Evolutionary conservation across 768 basidiomycete species (phyloP).

Genomic region (Lactarius indigo): DNA sequence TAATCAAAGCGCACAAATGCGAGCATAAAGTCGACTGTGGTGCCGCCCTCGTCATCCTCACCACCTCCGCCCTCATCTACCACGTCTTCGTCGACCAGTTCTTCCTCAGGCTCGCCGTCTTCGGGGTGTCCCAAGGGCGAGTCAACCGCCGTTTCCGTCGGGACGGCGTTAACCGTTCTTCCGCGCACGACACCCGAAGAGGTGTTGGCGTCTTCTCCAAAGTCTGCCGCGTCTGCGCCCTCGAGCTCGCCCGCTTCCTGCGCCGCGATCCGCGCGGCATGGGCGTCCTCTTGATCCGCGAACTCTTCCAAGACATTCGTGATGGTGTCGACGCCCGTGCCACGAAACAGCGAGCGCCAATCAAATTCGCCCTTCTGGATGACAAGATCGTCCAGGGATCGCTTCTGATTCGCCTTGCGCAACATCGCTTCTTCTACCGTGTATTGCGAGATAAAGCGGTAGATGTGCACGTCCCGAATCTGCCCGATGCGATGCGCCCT

Average conservation of each 20-base stretch:
- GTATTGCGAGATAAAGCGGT: conserved; percentile 84
- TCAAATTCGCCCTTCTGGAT: conserved; percentile 95
- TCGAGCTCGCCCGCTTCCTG: conserved; percentile 67
- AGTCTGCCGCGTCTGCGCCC: conserved; percentile 79
- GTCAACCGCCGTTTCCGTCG: conserved; percentile 18
- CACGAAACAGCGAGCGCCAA: conserved; percentile 81
- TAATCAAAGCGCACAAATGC: conserved; percentile 55
- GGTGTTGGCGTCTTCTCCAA: conserved; percentile 44
- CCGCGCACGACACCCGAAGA: not conserved
- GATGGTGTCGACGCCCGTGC: conserved; percentile 44
- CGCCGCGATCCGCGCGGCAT: conserved; percentile 74
- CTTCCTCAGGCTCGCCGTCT: conserved; percentile 17
- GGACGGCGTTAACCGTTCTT: conserved; percentile 16
- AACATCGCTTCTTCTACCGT: conserved; percentile 97
- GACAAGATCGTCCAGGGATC: conserved; percentile 83
- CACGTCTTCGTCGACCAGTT: conserved; percentile 28
- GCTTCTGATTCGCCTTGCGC: conserved; percentile 96
- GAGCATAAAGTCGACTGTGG: conserved; percentile 84
- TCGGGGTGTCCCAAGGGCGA: conserved; percentile 10
- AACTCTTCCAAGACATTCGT: conserved; percentile 77
- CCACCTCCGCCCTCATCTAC: conserved; percentile 36
- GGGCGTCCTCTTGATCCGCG: conserved; percentile 85
- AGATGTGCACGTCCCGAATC: conserved; percentile 93
- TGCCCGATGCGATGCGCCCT: conserved; percentile 99
- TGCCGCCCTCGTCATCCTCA: conserved; percentile 57